phyloP scores from a whole-genome alignment of 352 stramenopile genomes.

The Globisporangium cederbergense region DNA sequence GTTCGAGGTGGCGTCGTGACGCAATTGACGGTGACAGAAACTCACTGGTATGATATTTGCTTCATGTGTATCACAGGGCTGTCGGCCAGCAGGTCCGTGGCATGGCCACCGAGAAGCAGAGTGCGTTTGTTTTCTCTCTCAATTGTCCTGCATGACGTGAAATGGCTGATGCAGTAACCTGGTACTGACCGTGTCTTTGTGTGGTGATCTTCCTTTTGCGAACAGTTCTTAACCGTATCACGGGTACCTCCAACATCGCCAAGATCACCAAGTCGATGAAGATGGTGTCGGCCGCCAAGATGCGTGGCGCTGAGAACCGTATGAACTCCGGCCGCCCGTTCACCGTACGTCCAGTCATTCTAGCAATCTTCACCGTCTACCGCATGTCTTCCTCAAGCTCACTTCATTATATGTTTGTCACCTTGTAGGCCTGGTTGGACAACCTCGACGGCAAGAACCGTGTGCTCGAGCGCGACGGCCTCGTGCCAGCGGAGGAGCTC shows the following conservation, averaged over 20 bases:
- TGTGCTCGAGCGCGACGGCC: conserved; percentile 86
- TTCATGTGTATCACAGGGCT: conserved; percentile 30
- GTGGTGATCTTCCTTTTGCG: neutral
- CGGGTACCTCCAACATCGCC: conserved; percentile 98
- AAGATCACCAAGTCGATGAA: conserved; percentile 99
- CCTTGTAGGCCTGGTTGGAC: conserved; percentile 53
- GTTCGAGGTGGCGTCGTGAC: neutral
- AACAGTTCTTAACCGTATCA: conserved; percentile 93
- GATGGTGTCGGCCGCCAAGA: conserved; percentile 99
- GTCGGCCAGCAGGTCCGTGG: conserved; percentile 83
- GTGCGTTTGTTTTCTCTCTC: conserved; percentile 44
- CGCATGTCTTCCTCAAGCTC: neutral
- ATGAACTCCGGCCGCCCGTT: conserved; percentile 86
- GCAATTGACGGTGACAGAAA: neutral
- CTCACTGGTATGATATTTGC: neutral
- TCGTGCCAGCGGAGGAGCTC: conserved; percentile 82
- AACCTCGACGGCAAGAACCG: conserved; percentile 77
- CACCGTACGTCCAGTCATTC: conserved; percentile 22
- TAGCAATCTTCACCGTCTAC: neutral
- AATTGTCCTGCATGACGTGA: neutral
- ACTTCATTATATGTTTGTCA: neutral
- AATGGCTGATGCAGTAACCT: neutral
- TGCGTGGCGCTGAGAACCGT: conserved; percentile 95
- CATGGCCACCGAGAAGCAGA: conserved; percentile 99
- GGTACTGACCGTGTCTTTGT: neutral